Base-by-base conservation (phyloP, 164 flowering plant species). In the Umbilicus rupestris region DNA sequence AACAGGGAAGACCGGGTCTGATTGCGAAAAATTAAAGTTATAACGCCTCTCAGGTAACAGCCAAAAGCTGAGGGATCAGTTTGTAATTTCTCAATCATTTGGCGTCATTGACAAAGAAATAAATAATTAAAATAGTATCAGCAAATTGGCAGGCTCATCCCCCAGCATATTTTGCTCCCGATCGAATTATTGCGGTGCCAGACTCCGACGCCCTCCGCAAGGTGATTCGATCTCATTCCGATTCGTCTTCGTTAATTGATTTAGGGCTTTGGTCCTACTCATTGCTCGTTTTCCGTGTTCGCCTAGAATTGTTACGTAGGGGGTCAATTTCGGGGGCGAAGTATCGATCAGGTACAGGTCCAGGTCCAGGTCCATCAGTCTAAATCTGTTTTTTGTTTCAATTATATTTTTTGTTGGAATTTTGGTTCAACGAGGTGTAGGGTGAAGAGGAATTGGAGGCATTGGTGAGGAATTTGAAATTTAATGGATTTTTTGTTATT, bases 171-270 rank as follows among this genome's bases (percentile, higher is more conserved):
- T 26, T 55, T 28, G 33, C 33, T 30, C 33, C 33, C 35, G 4
- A 29, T 55, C 35, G 16, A 28, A 55, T 55, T 1, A 55, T 28
- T 55, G 33, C 19, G 60, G 31, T 55, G 60, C 15, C 29, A 24
- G 58, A 52, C 58, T 24, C 29, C 58, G 29, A 22, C 60, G 60
- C 33, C 60, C 17, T 55, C 60, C 60, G 60, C 60, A 3, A 26
- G 33, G 33, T 55, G 60, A 26, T 55, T 28, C 31, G 60, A 55
- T 55, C 60, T 28, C 5, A n/a, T 1, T 10, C 33, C 33, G 15
- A 26, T 55, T 55, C 33, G 19, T 14, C 35, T 28, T 16, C 60
- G 14, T 7, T 28, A 55, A 26, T 55, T 11, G 60, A 55, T 28
- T 28, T 55, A 28, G 31, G 33, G 60, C 44, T 55, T 55, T 55